Evolutionary conservation across 1,284 basidiomycete genomes (phyloP).

Genomic region (Wallemia mellicola): DNA sequence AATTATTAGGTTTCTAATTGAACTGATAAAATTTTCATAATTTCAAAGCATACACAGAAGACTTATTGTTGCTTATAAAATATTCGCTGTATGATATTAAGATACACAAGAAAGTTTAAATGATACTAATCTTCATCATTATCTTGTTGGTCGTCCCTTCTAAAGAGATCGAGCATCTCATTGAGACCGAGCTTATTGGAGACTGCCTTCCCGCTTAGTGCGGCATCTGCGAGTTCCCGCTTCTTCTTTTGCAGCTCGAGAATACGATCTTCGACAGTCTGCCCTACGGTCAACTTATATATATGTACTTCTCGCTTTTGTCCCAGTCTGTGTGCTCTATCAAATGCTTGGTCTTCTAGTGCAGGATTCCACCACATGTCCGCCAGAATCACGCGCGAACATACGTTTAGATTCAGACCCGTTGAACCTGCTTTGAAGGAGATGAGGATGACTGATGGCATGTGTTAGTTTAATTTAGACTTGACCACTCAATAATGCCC

Average conservation of each 20-base stretch:
- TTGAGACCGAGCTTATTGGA: constrained; percentile 58
- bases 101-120: too few relatives aligned
- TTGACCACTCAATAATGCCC: not conserved
- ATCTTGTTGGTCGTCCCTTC: constrained; percentile 23
- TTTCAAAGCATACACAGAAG: too few relatives aligned
- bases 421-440: constrained; percentile 89
- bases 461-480: not conserved
- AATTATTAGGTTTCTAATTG: too few relatives aligned
- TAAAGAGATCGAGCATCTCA: constrained; percentile 51
- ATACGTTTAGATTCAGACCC: constrained; percentile 73
- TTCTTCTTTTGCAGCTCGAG: constrained; percentile 61
- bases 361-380: constrained; percentile 94
- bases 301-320: constrained; percentile 67
- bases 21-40: too few relatives aligned
- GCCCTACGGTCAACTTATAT: constrained; percentile 65
- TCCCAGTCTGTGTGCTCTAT: constrained; percentile 57
- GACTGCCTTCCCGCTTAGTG: constrained; percentile 58
- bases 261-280: constrained; percentile 73
- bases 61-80: too few relatives aligned
- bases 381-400: constrained; percentile 50
- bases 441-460: constrained; percentile 45
- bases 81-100: too few relatives aligned
- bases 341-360: constrained; percentile 74
- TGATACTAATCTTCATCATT: constrained; percentile 11
- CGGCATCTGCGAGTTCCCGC: constrained; percentile 49